These are phyloP conservation scores for Fistulinella cinereoalba DNA, from an alignment of 1,284 basidiomycete genomes.

Conservation along the genomic window DNA sequence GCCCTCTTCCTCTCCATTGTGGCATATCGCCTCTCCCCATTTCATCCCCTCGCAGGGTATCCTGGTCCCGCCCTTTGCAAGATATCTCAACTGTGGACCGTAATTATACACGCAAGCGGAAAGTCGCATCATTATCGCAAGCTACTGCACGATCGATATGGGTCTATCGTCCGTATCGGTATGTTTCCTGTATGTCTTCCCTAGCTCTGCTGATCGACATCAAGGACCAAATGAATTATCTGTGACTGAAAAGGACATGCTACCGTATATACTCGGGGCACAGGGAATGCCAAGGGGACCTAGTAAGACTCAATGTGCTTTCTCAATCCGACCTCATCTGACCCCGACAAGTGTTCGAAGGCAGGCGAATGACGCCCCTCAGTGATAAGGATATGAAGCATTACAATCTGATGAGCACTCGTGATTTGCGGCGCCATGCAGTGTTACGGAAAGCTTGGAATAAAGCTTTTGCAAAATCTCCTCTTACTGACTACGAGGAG, in stretches of 20 bases:
- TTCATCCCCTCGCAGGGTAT: conserved; percentile 34
- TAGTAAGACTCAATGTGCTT: conserved; percentile 11
- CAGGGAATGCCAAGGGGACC: conserved; percentile 31
- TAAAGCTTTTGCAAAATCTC: conserved; percentile 37
- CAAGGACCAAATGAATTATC: conserved; percentile 31
- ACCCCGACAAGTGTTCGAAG: conserved; percentile 16
- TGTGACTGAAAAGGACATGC: conserved; percentile 22
- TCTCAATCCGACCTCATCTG: not conserved
- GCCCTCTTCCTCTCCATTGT: conserved; percentile 24
- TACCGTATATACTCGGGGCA: conserved; percentile 21
- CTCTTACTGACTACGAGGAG: conserved; percentile 40
- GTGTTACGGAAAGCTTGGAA: conserved; percentile 42
- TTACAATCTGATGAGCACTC: conserved; percentile 31
- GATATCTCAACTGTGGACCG: conserved; percentile 25
- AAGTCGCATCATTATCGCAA: conserved; percentile 22
- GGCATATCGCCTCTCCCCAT: conserved; percentile 34
- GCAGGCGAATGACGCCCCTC: conserved; percentile 17
- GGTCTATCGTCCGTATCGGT: conserved; percentile 30
- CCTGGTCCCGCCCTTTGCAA: conserved; percentile 34
- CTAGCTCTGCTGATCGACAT: conserved; percentile 5
- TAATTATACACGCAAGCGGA: conserved; percentile 14
- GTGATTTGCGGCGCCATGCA: conserved; percentile 36
- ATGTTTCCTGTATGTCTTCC: not conserved
- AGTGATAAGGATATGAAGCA: conserved; percentile 11
- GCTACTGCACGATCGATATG: conserved; percentile 25